phyloP scores from a whole-genome alignment of 805 yeast species.

The Wickerhamiella nectarea region DNA sequence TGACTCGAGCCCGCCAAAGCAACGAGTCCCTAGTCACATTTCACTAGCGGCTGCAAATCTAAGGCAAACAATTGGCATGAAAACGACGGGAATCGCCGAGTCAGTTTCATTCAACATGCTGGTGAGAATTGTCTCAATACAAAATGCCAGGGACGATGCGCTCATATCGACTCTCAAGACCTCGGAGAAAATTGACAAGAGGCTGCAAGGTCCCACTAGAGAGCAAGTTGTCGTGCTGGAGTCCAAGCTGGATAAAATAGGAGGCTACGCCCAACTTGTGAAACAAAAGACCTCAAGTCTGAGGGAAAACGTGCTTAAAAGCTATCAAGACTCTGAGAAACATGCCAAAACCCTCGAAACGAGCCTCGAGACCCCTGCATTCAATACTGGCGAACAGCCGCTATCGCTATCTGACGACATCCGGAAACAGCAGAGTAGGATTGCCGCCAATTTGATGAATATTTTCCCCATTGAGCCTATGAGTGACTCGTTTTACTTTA shows the following conservation, averaged over 20 bases:
- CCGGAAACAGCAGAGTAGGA: constrained; percentile 19
- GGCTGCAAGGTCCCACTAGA: constrained; percentile 10
- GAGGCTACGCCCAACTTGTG: neutral
- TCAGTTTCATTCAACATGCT: constrained; percentile 20
- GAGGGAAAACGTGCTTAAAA: neutral
- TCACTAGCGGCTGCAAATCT: constrained; percentile 2
- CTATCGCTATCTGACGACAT: neutral
- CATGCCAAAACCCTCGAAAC: neutral
- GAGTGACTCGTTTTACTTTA: constrained; percentile 20
- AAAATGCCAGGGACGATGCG: constrained; percentile 23
- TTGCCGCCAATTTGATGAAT: constrained; percentile 20
- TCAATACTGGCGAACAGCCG: neutral
- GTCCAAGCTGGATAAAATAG: constrained; percentile 6
- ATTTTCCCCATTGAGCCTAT: constrained; percentile 25
- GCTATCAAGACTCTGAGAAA: neutral
- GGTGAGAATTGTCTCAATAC: constrained; percentile 22
- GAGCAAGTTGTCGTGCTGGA: constrained; percentile 11
- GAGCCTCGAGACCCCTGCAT: neutral
- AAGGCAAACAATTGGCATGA: constrained; percentile 4
- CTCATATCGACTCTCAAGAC: constrained; percentile 16
- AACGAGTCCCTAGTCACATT: neutral
- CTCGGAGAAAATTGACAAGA: constrained; percentile 12
- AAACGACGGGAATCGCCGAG: neutral
- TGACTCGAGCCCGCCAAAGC: neutral
- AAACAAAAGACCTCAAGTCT: neutral